These are phyloP conservation scores for Colletotrichum filicis DNA, from an alignment of 2,329 filamentous ascomycete genomes.

Conservation along the genomic window DNA sequence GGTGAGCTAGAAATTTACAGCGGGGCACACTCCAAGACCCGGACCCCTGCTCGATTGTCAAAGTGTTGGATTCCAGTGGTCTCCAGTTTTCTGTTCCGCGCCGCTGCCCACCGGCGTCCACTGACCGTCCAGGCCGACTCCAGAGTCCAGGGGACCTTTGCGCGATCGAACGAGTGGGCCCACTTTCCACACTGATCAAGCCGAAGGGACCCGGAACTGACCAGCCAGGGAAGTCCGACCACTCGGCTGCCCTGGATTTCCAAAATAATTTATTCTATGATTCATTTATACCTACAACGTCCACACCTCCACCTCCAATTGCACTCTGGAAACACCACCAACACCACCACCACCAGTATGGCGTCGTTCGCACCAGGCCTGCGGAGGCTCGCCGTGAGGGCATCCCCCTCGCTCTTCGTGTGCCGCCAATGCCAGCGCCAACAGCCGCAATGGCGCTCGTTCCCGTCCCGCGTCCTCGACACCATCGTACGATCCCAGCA, in stretches of 20 bases:
- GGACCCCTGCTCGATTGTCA: not conserved
- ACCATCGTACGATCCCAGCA: slow-evolving; percentile 47
- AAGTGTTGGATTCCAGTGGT: not conserved
- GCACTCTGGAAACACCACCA: not conserved
- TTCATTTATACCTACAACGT: not conserved
- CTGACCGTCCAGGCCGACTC: no score
- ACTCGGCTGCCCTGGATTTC: slow-evolving; percentile 30
- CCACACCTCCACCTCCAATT: not conserved
- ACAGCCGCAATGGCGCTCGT: slow-evolving; percentile 40
- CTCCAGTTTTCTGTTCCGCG: not conserved
- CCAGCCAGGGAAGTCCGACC: slow-evolving; percentile 10
- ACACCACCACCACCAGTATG: slow-evolving; percentile 46
- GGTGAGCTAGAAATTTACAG: slow-evolving; percentile 36
- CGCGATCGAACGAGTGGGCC: slow-evolving; percentile 20
- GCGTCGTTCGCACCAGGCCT: slow-evolving; percentile 54
- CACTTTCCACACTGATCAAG: slow-evolving; percentile 1
- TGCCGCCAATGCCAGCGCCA: slow-evolving; percentile 60
- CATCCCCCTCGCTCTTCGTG: slow-evolving; percentile 52
- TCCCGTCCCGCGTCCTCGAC: slow-evolving; percentile 52
- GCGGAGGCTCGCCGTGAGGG: slow-evolving; percentile 52
- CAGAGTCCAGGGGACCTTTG: slow-evolving; percentile 10
- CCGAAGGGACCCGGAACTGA: slow-evolving; percentile 23
- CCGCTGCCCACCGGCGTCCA: not conserved
- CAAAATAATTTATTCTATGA: slow-evolving; percentile 5
- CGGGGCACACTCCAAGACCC: not conserved